Evolutionary conservation across 2,329 filamentous ascomycete species (phyloP).

Genomic region (Cladophialophora carrionii): DNA sequence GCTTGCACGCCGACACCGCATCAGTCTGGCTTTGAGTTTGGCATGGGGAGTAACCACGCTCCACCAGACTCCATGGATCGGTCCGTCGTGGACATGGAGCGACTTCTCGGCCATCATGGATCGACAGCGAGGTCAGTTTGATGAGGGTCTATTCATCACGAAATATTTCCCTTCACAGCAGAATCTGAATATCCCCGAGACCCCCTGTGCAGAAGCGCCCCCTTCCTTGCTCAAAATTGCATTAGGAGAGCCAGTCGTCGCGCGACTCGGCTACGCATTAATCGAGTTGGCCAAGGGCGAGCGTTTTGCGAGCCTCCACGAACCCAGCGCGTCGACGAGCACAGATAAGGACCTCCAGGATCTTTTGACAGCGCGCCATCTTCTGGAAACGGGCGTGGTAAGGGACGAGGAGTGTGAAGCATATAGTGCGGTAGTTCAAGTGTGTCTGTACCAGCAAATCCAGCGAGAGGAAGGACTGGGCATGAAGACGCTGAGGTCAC

Average conservation of each 20-base stretch:
- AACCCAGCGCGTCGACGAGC: not conserved
- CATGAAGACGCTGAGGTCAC: conserved; percentile 2
- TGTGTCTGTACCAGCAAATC: not conserved
- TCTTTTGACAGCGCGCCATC: not conserved
- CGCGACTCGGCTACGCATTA: not conserved
- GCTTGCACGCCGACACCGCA: not conserved
- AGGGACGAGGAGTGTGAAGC: not conserved
- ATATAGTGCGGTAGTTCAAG: not conserved
- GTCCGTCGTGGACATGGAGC: not conserved
- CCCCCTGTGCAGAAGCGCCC: not conserved
- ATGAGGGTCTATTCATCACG: conserved; percentile 5
- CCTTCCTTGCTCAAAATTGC: not conserved
- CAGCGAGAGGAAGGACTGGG: not conserved
- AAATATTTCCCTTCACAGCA: not conserved
- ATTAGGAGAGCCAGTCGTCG: not conserved
- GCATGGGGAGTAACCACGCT: not conserved
- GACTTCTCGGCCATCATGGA: conserved; percentile 4
- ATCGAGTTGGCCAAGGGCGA: not conserved
- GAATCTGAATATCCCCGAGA: not conserved
- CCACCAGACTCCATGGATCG: not conserved
- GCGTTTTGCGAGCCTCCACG: not conserved
- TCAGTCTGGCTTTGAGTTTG: not conserved
- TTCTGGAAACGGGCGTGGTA: not conserved
- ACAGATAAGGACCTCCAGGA: not conserved
- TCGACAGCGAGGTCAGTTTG: conserved; percentile 6